Conservation (phyloP, 73 alveolate genomes). For the Paramecium biaurelia region DNA sequence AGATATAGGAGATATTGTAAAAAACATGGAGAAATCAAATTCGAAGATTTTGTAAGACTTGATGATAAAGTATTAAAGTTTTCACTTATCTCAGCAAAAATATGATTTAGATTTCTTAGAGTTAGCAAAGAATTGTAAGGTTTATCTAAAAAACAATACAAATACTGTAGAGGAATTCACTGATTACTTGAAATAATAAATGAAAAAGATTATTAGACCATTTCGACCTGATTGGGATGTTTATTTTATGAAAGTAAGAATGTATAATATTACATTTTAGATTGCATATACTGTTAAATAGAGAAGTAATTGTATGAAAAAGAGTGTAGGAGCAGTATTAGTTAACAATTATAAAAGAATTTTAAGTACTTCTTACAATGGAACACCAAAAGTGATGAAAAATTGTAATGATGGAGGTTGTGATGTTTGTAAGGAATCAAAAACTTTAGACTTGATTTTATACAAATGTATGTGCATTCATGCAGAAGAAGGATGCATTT, state of each 20-base stretch:
- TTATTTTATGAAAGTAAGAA: conserved; percentile 76
- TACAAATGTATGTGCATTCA: conserved; percentile 81
- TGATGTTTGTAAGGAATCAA: conserved; percentile 72
- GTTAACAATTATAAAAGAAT: conserved; percentile 72
- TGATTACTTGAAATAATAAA: not conserved
- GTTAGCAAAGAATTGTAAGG: not conserved
- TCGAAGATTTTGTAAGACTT: not conserved
- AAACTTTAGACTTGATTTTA: conserved; percentile 67
- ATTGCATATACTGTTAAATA: conserved; percentile 27
- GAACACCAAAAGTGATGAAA: conserved; percentile 74
- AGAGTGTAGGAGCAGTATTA: conserved; percentile 73
- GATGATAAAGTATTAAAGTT: not conserved
- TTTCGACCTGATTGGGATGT: conserved; percentile 78
- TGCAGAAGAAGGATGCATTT: conserved; percentile 82
- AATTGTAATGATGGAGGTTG: conserved; percentile 86
- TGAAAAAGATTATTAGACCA: conserved; percentile 49
- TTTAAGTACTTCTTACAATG: conserved; percentile 81
- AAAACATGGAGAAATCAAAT: not conserved
- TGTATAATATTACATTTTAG: not conserved
- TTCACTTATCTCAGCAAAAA: not conserved
- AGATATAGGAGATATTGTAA: not conserved
- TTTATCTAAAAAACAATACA: not conserved
- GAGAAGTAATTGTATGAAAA: conserved; percentile 10
- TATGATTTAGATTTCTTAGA: not conserved
- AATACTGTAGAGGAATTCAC: not conserved